These are phyloP conservation scores for Gnomoniopsis sp. DNA, from an alignment of 2,329 filamentous ascomycete genomes.

Conservation along the genomic window DNA sequence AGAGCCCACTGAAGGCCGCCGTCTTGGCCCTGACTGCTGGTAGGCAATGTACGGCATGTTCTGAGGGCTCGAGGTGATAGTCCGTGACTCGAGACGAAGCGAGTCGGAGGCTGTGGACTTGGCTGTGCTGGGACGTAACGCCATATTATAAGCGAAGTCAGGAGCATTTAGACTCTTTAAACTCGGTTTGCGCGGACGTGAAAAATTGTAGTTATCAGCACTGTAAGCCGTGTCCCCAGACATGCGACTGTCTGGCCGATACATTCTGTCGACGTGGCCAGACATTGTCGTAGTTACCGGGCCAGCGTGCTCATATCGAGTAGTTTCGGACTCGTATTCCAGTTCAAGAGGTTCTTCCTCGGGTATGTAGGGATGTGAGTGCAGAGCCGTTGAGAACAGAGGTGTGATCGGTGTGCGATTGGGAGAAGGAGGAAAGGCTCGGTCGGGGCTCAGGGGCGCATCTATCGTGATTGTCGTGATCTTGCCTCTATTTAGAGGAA, in stretches of 20 bases:
- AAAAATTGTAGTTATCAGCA: slow-evolving; percentile 51
- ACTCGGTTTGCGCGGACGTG: slow-evolving; percentile 54
- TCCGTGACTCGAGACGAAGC: slow-evolving; percentile 11
- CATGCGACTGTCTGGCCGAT: slow-evolving; percentile 28
- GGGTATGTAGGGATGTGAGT: slow-evolving; percentile 30
- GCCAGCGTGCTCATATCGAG: slow-evolving; percentile 20
- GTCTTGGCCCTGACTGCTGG: not conserved
- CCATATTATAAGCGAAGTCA: slow-evolving; percentile 6
- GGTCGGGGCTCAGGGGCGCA: slow-evolving; percentile 8
- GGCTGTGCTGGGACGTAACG: slow-evolving; percentile 15
- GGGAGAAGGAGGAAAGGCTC: slow-evolving; percentile 19
- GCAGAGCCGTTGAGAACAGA: slow-evolving; percentile 28
- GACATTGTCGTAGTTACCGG: slow-evolving; percentile 17
- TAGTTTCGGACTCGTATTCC: slow-evolving; percentile 17
- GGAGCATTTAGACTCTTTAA: slow-evolving; percentile 31
- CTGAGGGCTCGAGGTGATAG: not conserved
- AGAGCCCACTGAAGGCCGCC: slow-evolving; percentile 13
- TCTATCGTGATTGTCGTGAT: not conserved
- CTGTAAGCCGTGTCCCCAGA: slow-evolving; percentile 26
- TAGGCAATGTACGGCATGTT: slow-evolving; percentile 7
- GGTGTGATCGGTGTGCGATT: slow-evolving; percentile 22
- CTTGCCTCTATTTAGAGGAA: slow-evolving; percentile 1
- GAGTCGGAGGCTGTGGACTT: slow-evolving; percentile 14
- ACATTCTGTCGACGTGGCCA: slow-evolving; percentile 23
- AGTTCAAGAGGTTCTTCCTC: slow-evolving; percentile 20